Conservation (phyloP, 2,329 filamentous ascomycete genomes). For the Trichoderma sp. region DNA sequence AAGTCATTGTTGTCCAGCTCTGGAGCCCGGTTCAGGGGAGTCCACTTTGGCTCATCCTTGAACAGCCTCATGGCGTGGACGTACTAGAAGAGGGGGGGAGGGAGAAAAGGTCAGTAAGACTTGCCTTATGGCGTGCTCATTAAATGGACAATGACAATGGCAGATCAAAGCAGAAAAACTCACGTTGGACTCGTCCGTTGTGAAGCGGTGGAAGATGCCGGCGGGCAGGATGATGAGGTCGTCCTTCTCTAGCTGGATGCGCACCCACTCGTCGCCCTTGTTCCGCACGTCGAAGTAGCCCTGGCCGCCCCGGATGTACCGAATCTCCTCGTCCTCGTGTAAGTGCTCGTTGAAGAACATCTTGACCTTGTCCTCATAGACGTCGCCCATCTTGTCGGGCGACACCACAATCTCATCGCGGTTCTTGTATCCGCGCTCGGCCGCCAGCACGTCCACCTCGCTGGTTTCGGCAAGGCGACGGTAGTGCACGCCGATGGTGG, state of each 20-base stretch:
- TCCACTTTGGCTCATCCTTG: slow-evolving; percentile 99
- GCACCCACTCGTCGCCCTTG: slow-evolving; percentile 82
- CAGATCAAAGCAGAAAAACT: slow-evolving; percentile 38
- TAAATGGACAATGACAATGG: neutral
- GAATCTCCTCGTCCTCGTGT: slow-evolving; percentile 98
- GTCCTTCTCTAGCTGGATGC: slow-evolving; percentile 79
- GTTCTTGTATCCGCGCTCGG: slow-evolving; percentile 83
- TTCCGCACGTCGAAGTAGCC: slow-evolving; percentile 94
- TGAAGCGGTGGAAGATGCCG: slow-evolving; percentile 97
- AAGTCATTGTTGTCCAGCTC: slow-evolving; percentile 79
- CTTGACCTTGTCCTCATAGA: slow-evolving; percentile 93
- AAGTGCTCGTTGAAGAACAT: slow-evolving; percentile 93
- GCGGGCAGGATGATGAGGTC: slow-evolving; percentile 93
- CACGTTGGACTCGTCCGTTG: slow-evolving; percentile 88
- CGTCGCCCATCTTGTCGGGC: slow-evolving; percentile 77
- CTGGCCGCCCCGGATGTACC: slow-evolving; percentile 84
- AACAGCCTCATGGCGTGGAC: slow-evolving; percentile 95
- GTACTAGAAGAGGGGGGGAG: slow-evolving; percentile 59
- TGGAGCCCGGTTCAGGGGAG: slow-evolving; percentile 76
- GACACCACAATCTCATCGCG: slow-evolving; percentile 91
- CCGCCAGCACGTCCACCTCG: slow-evolving; percentile 73
- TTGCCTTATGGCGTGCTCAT: neutral
- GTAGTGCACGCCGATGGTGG: slow-evolving; percentile 78
- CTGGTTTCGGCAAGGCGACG: slow-evolving; percentile 64
- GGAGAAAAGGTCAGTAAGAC: neutral